Evolutionary conservation across 495 filamentous ascomycete genomes (phyloP).

Genomic region (Neurospora africana): DNA sequence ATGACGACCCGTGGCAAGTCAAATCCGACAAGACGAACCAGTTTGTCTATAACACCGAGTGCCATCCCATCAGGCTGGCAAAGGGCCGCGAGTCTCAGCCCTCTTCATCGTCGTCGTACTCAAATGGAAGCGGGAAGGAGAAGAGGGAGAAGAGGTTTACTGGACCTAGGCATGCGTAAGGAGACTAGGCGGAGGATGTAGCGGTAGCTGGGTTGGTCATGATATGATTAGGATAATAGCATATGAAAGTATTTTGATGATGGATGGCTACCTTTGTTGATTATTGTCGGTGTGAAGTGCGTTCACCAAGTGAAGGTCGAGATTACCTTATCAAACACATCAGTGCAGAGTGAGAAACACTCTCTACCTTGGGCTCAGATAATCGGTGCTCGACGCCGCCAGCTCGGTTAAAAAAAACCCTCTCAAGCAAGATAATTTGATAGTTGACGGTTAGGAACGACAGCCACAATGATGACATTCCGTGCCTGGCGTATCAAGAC

Average conservation of each 20-base stretch:
- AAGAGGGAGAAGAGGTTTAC: neutral
- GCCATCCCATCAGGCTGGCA: constrained; percentile 59
- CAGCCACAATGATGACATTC: no score
- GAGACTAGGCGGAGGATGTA: neutral
- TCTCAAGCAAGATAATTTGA: no score
- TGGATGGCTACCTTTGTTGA: neutral
- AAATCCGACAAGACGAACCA: constrained; percentile 43
- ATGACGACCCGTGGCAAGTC: constrained; percentile 57
- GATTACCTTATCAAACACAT: no score
- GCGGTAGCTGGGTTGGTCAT: neutral
- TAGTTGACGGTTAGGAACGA: no score
- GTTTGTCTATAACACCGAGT: constrained; percentile 81
- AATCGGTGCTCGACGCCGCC: no score
- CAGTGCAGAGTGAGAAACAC: no score
- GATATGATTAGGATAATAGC: neutral
- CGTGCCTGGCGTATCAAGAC: no score
- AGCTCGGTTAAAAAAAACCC: no score
- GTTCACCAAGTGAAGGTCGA: no score
- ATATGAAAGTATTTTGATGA: no score
- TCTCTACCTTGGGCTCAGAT: no score
- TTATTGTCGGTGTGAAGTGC: neutral
- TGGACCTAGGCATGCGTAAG: neutral
- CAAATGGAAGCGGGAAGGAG: neutral
- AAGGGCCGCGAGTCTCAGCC: neutral
- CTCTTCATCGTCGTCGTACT: neutral